phyloP scores from a whole-genome alignment of 169 alveolate genomes.

The Blepharisma undulans region DNA sequence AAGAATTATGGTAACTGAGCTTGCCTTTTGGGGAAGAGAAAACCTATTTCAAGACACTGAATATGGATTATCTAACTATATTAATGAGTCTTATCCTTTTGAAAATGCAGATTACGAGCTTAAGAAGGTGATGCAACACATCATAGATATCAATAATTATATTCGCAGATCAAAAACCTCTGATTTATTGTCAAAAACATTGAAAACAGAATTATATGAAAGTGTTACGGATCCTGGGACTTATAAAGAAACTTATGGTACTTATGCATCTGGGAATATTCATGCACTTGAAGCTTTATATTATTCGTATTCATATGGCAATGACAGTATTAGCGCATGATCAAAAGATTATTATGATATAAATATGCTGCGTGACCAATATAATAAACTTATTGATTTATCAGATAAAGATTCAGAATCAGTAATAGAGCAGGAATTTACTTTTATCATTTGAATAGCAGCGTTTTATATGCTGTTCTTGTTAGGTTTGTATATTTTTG shows the following conservation, averaged over 20 bases:
- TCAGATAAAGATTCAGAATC: neutral
- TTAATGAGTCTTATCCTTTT: neutral
- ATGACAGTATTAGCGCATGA: neutral
- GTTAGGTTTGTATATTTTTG: neutral
- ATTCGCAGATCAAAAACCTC: neutral
- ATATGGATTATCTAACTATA: too few species aligned
- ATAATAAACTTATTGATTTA: neutral
- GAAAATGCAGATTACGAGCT: neutral
- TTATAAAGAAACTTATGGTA: neutral
- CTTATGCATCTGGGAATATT: neutral
- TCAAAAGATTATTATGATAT: neutral
- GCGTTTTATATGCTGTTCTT: neutral
- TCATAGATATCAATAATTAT: neutral
- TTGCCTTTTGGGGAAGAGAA: neutral
- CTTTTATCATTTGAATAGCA: neutral
- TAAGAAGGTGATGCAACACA: neutral
- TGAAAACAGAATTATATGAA: neutral
- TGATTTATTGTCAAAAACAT: neutral
- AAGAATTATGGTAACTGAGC: neutral
- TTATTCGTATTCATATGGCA: neutral
- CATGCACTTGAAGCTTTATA: neutral
- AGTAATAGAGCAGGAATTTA: neutral
- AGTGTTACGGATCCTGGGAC: neutral
- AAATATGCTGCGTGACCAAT: neutral
- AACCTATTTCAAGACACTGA: neutral